These are phyloP conservation scores for Wickerhamiella sorbophila DNA, from an alignment of 805 yeast species.

Conservation along the genomic window DNA sequence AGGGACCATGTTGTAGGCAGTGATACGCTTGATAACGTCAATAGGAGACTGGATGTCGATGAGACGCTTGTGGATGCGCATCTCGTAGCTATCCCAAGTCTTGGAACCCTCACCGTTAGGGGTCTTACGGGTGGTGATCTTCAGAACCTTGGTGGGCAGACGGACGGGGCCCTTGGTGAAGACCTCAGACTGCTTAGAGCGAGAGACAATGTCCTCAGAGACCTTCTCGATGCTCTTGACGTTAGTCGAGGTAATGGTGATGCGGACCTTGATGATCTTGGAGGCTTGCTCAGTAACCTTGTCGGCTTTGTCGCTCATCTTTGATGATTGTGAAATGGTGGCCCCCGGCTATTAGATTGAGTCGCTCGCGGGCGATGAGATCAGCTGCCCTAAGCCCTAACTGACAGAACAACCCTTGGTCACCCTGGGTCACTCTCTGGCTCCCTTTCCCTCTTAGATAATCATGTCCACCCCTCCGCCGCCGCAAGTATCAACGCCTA, in stretches of 20 bases:
- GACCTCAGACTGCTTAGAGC: slow-evolving; percentile 71
- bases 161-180: slow-evolving; percentile 96
- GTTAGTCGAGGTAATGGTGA: slow-evolving; percentile 97
- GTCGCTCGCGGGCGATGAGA: not conserved
- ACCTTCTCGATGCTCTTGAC: slow-evolving; percentile 96
- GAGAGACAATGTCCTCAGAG: slow-evolving; percentile 74
- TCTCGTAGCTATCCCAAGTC: slow-evolving; percentile 99
- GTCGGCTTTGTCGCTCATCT: slow-evolving; percentile 39
- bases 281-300: slow-evolving; percentile 71
- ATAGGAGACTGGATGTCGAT: slow-evolving; percentile 97
- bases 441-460: not conserved
- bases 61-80: slow-evolving; percentile 99
- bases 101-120: slow-evolving; percentile 99
- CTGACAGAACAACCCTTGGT: too few species aligned
- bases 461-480: slow-evolving; percentile 7
- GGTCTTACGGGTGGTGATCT: slow-evolving; percentile 98
- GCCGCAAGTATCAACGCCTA: not conserved
- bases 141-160: slow-evolving; percentile 98
- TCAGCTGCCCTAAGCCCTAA: slow-evolving; percentile 7
- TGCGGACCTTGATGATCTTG: slow-evolving; percentile 92
- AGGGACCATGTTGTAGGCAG: slow-evolving; percentile 96
- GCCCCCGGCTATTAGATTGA: not conserved
- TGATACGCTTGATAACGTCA: slow-evolving; percentile 81
- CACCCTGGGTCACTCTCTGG: too few species aligned
- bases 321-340: slow-evolving; percentile 8